Evolutionary conservation across 257 asterid species (phyloP).

Genomic region (Nicotiana knightiana): DNA sequence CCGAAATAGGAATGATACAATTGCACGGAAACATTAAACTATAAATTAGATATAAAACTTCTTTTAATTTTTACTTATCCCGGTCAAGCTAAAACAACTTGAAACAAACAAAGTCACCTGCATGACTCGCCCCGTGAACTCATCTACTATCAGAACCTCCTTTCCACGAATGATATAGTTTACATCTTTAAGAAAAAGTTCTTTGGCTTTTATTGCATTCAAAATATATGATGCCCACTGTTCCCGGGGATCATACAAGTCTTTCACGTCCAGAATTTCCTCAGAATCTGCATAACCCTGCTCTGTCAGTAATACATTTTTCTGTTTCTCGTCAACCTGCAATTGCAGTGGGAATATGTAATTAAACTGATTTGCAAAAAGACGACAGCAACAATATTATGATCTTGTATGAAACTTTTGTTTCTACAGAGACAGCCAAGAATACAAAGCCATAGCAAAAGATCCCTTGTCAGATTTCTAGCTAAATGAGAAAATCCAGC

Average conservation of each 20-base stretch:
- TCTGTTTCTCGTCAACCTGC: slow-evolving; percentile 98
- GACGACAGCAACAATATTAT: neutral
- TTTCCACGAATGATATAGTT: slow-evolving; percentile 89
- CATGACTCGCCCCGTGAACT: slow-evolving; percentile 99
- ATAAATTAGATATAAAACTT: neutral
- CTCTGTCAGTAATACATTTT: slow-evolving; percentile 76
- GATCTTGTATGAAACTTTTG: neutral
- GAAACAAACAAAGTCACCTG: slow-evolving; percentile 51
- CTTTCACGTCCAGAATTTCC: slow-evolving; percentile 89
- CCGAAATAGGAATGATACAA: neutral
- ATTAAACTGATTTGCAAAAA: neutral
- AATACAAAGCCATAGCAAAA: neutral
- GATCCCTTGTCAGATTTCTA: neutral
- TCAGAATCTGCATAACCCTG: slow-evolving; percentile 99
- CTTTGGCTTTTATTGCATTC: slow-evolving; percentile 92
- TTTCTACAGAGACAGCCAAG: neutral
- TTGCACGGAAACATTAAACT: neutral
- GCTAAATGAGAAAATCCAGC: neutral
- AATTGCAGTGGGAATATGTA: slow-evolving; percentile 7
- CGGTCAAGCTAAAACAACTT: neutral
- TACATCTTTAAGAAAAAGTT: slow-evolving; percentile 92
- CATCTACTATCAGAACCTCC: slow-evolving; percentile 95
- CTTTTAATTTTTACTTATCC: slow-evolving; percentile 1
- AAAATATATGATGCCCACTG: slow-evolving; percentile 97
- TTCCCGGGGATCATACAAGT: slow-evolving; percentile 94